A percentile compares a stretch with the other conserved stretches of the same genome.
Conservation (phyloP, 2,329 filamentous ascomycete species). For the Alternaria longipes region DNA sequence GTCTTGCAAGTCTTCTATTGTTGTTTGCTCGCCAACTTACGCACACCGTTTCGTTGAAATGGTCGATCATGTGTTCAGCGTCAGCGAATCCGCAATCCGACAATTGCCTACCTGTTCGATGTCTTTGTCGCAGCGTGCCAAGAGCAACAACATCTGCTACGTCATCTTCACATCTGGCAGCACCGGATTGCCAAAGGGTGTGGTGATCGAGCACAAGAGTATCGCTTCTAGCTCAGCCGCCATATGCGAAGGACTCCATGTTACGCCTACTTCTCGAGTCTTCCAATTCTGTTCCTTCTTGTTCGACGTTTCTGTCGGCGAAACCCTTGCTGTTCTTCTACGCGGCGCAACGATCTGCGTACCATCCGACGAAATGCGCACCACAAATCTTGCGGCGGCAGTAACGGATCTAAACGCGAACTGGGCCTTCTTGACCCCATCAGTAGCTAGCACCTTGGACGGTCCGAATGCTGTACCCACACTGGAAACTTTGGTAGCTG, state of each 20-base stretch:
- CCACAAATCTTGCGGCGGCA: constrained; percentile 55
- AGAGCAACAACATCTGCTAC: constrained; percentile 36
- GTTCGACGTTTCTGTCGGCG: constrained; percentile 48
- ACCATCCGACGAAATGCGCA: constrained; percentile 52
- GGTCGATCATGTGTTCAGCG: constrained; percentile 28
- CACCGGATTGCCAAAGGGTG: constrained; percentile 46
- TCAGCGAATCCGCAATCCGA: constrained; percentile 30
- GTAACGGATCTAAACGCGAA: constrained; percentile 39
- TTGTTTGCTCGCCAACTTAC: constrained; percentile 42
- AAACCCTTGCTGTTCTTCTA: constrained; percentile 45
- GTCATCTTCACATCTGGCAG: constrained; percentile 47
- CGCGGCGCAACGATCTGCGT: constrained; percentile 47
- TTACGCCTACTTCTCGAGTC: constrained; percentile 40
- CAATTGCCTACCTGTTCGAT: constrained; percentile 20
- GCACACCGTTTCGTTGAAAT: constrained; percentile 26
- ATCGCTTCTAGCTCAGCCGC: constrained; percentile 41
- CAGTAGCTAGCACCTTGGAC: constrained; percentile 47
- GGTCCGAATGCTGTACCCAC: constrained; percentile 46
- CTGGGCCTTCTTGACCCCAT: constrained; percentile 49
- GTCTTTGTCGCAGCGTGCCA: constrained; percentile 24
- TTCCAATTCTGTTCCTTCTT: constrained; percentile 49
- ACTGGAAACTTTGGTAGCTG: constrained; percentile 50
- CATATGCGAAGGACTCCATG: constrained; percentile 39
- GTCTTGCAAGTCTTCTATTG: constrained; percentile 37
- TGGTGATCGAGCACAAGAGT: constrained; percentile 43